Conservation (phyloP, 2,329 filamentous ascomycete species). For the Xylogone sp. region DNA sequence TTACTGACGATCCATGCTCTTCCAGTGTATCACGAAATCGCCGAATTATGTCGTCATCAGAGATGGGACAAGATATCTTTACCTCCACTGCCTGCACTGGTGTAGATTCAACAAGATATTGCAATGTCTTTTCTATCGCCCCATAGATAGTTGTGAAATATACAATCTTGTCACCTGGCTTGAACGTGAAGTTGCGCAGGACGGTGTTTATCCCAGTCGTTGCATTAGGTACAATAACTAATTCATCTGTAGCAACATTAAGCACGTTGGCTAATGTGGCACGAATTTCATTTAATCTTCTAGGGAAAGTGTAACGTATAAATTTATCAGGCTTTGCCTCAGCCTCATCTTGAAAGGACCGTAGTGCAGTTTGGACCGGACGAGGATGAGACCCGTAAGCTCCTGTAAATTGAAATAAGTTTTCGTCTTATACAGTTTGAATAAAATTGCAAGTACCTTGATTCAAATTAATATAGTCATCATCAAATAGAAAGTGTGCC, state of each 20-base stretch:
- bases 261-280: slow-evolving; percentile 62
- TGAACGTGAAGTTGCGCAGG: slow-evolving; percentile 69
- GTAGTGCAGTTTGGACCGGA: neutral
- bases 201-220: slow-evolving; percentile 76
- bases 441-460: no score
- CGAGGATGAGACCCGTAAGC: slow-evolving; percentile 39
- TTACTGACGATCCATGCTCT: slow-evolving; percentile 52
- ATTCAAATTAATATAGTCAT: neutral
- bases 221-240: slow-evolving; percentile 80
- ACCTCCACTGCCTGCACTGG: slow-evolving; percentile 46
- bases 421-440: no score
- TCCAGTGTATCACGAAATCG: slow-evolving; percentile 58
- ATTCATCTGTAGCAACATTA: slow-evolving; percentile 58
- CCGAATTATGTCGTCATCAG: slow-evolving; percentile 62
- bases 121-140: slow-evolving; percentile 69
- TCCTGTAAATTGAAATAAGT: no score
- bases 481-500: neutral
- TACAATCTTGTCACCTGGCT: slow-evolving; percentile 68
- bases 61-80: slow-evolving; percentile 61
- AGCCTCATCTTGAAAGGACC: slow-evolving; percentile 51
- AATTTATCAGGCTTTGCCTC: slow-evolving; percentile 73
- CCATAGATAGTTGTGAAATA: slow-evolving; percentile 74
- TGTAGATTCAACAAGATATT: slow-evolving; percentile 68
- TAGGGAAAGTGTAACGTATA: slow-evolving; percentile 64
- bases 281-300: slow-evolving; percentile 61